These are phyloP conservation scores for Phytophthora capsici DNA, from an alignment of 352 stramenopile species.

Conservation along the genomic window DNA sequence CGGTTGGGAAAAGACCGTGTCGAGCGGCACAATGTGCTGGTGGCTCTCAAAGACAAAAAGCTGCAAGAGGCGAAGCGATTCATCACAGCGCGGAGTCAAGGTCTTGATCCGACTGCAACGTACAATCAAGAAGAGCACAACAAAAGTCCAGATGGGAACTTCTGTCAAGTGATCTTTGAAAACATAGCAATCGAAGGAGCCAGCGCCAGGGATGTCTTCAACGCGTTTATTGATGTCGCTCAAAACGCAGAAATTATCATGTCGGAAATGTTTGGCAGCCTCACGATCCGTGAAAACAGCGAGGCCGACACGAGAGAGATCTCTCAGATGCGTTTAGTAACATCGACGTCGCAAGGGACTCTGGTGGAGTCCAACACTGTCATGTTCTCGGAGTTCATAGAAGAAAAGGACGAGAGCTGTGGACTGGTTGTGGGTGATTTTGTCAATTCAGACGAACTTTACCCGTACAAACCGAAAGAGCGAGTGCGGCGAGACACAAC, in stretches of 20 bases:
- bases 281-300: conserved; percentile 59
- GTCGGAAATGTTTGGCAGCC: conserved; percentile 53
- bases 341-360: conserved; percentile 25
- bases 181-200: conserved; percentile 34
- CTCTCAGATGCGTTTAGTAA: conserved; percentile 53
- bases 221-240: conserved; percentile 49
- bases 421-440: conserved; percentile 30
- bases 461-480: conserved; percentile 44
- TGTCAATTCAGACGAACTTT: conserved; percentile 52
- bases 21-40: conserved; percentile 32
- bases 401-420: conserved; percentile 5
- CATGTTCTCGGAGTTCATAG: conserved; percentile 30
- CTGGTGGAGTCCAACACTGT: conserved; percentile 32
- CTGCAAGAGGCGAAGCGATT: conserved; percentile 37
- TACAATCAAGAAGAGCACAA: conserved; percentile 43
- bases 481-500: conserved; percentile 41
- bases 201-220: conserved; percentile 39
- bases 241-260: conserved; percentile 63
- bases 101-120: conserved; percentile 23
- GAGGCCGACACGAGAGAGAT: conserved; percentile 43
- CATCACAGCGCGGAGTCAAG: conserved; percentile 31
- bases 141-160: conserved; percentile 36
- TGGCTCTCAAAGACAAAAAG: conserved; percentile 36
- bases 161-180: conserved; percentile 44
- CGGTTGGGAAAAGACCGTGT: conserved; percentile 28